A percentile compares a stretch with the other conserved stretches of the same genome.
Evolutionary conservation across 495 filamentous ascomycete genomes (phyloP).

Genomic region (Apodospora peruviana): DNA sequence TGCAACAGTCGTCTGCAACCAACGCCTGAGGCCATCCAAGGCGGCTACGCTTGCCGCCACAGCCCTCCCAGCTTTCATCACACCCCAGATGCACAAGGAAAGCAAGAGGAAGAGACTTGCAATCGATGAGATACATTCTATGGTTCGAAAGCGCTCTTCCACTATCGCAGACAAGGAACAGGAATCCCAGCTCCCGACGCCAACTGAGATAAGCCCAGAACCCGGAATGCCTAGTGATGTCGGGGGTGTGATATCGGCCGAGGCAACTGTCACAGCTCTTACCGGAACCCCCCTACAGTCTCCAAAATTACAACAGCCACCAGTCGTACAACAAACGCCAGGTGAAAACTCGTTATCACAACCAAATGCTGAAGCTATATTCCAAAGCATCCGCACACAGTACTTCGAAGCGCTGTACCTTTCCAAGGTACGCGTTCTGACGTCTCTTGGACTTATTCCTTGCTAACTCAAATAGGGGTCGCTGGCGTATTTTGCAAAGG

Average conservation of each 20-base stretch:
- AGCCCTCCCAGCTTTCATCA: conserved; percentile 22
- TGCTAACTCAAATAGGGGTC: conserved; percentile 58
- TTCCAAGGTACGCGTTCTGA: conserved; percentile 60
- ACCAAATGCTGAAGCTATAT: conserved; percentile 57
- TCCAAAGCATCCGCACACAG: conserved; percentile 64
- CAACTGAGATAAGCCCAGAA: neutral
- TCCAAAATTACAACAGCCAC: too few species aligned
- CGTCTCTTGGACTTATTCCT: neutral
- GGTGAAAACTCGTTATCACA: conserved; percentile 26
- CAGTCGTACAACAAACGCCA: neutral
- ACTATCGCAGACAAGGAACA: conserved; percentile 30
- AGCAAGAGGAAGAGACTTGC: conserved; percentile 44
- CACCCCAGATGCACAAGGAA: conserved; percentile 33
- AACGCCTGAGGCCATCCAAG: conserved; percentile 15
- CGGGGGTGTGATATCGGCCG: neutral
- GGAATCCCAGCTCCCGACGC: conserved; percentile 8
- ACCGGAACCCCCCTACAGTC: too few species aligned
- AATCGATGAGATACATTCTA: conserved; percentile 46
- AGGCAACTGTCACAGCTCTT: conserved; percentile 1
- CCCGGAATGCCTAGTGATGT: neutral
- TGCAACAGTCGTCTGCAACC: conserved; percentile 34
- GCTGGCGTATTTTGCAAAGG: conserved; percentile 95
- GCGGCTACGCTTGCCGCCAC: conserved; percentile 2
- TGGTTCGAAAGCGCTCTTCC: conserved; percentile 20
- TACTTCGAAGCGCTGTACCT: conserved; percentile 88